Percentiles rank a stretch among this genome's conserved stretches.
Evolutionary conservation across 2,329 filamentous ascomycete genomes (phyloP).

Genomic region (Colletotrichum spaethianum): DNA sequence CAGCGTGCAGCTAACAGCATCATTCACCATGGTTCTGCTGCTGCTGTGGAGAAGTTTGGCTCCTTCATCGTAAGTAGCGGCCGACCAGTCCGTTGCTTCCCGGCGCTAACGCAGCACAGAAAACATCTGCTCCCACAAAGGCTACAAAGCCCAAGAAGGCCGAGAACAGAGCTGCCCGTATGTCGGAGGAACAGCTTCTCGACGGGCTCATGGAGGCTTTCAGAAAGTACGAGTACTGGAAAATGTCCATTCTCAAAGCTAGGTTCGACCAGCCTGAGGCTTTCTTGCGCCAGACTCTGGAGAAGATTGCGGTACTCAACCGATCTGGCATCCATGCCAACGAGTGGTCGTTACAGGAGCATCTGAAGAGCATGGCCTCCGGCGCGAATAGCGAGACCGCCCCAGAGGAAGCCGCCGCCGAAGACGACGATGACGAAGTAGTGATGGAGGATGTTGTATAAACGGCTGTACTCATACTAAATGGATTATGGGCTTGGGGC

Average conservation of each 20-base stretch:
- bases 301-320: conserved; percentile 86
- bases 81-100: conserved; percentile 8
- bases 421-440: conserved; percentile 75
- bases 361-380: conserved; percentile 51
- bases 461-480: conserved; percentile 6
- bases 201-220: conserved; percentile 89
- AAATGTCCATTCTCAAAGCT: conserved; percentile 43
- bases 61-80: conserved; percentile 70
- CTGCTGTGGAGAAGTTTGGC: conserved; percentile 61
- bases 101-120: conserved; percentile 55
- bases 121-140: conserved; percentile 60
- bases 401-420: conserved; percentile 69
- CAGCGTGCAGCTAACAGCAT: conserved; percentile 65
- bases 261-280: conserved; percentile 87
- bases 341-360: conserved; percentile 84
- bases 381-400: conserved; percentile 48
- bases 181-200: conserved; percentile 88
- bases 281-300: conserved; percentile 89
- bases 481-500: background rate
- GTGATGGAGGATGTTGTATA: conserved; percentile 86
- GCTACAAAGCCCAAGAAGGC: conserved; percentile 72
- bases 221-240: conserved; percentile 89
- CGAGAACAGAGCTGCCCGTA: conserved; percentile 90
- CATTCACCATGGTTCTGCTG: conserved; percentile 72
- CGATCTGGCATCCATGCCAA: conserved; percentile 89